A percentile compares a stretch with the other conserved stretches of the same genome.
phyloP scores from a whole-genome alignment of 495 filamentous ascomycete species.

The Chaetomium tenue region DNA sequence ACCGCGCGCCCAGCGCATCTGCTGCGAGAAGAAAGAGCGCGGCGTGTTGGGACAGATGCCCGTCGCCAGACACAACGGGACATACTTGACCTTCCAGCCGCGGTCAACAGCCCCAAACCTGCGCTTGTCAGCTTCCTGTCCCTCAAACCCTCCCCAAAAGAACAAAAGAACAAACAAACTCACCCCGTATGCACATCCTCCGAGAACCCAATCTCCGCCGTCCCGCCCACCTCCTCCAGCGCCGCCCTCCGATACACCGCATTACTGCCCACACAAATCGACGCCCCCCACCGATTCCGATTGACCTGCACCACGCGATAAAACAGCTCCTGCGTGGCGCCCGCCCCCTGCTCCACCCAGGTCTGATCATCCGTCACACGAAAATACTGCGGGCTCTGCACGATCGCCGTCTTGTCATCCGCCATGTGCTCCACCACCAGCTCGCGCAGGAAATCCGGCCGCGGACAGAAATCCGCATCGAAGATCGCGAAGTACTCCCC shows the following conservation, averaged over 20 bases:
- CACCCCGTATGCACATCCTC: constrained; percentile 40
- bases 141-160: not conserved
- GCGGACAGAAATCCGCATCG: constrained; percentile 38
- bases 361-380: constrained; percentile 36
- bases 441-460: constrained; percentile 33
- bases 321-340: constrained; percentile 38
- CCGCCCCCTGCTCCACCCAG: constrained; percentile 39
- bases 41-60: constrained; percentile 32
- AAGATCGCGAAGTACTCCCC: constrained; percentile 39
- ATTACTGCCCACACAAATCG: constrained; percentile 38
- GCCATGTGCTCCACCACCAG: constrained; percentile 36
- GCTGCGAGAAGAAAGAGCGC: constrained; percentile 38
- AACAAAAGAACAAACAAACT: too few species aligned
- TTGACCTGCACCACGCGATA: constrained; percentile 40
- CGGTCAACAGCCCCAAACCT: constrained; percentile 37
- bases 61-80: constrained; percentile 34
- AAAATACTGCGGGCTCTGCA: constrained; percentile 37
- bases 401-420: constrained; percentile 34
- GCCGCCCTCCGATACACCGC: constrained; percentile 33
- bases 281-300: constrained; percentile 35
- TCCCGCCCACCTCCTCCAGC: constrained; percentile 33
- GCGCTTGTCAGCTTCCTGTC: not conserved
- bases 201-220: constrained; percentile 39
- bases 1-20: constrained; percentile 39
- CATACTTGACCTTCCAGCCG: constrained; percentile 40